Evolutionary conservation across 2,329 filamentous ascomycete species (phyloP).

Genomic region (Ophiocordyceps robertsii): DNA sequence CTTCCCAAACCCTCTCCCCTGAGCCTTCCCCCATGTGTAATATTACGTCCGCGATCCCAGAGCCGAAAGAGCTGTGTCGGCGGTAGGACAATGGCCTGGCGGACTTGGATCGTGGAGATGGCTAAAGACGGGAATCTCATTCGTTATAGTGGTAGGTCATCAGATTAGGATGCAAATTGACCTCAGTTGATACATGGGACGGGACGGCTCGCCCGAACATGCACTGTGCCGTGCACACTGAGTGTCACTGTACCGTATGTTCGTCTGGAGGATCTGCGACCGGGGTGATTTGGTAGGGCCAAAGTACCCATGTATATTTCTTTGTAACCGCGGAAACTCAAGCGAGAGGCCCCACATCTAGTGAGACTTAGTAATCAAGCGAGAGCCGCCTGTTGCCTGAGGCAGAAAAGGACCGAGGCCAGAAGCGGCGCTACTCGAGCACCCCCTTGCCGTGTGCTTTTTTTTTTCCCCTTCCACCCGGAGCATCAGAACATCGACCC

Average conservation of each 20-base stretch:
- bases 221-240: background rate
- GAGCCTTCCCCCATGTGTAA: conserved; percentile 1
- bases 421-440: background rate
- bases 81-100: background rate
- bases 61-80: background rate
- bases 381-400: background rate
- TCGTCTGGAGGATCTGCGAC: background rate
- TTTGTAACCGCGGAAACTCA: background rate
- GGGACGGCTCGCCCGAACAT: too few species aligned
- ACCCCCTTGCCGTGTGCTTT: background rate
- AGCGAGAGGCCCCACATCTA: too few species aligned
- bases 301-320: too few species aligned
- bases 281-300: too few species aligned
- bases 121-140: background rate
- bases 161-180: conserved; percentile 4
- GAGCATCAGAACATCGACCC: background rate
- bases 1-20: background rate
- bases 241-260: background rate
- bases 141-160: conserved; percentile 2
- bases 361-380: background rate
- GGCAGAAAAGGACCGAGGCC: background rate
- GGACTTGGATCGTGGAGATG: background rate
- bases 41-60: background rate
- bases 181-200: background rate
- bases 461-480: background rate